Conservation (phyloP, 768 basidiomycete species). For the Imleria badia region DNA sequence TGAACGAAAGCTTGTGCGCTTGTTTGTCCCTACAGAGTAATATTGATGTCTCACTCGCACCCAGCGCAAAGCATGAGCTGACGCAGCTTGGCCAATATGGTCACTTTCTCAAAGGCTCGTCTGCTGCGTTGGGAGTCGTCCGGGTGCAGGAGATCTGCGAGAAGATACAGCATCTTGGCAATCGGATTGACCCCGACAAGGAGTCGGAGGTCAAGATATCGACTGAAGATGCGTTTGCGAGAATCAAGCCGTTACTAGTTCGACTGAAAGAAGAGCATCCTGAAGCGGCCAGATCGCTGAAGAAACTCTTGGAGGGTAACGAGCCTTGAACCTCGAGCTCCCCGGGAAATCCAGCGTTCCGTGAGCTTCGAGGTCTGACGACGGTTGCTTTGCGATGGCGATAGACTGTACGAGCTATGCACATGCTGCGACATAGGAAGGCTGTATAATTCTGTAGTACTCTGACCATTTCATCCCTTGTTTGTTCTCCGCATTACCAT, state of each 20-base stretch:
- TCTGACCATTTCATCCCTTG: conserved; percentile 17
- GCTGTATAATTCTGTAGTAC: conserved; percentile 28
- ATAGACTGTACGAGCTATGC: conserved; percentile 5
- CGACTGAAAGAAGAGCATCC: conserved; percentile 67
- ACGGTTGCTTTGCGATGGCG: conserved; percentile 13
- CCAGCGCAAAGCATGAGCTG: conserved; percentile 61
- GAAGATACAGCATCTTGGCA: conserved; percentile 86
- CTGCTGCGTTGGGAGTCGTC: conserved; percentile 84
- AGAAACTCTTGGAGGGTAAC: conserved; percentile 31
- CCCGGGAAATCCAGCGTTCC: not conserved
- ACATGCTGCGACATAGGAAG: conserved; percentile 19
- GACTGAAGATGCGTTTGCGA: conserved; percentile 51
- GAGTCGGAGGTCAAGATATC: conserved; percentile 42
- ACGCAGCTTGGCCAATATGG: conserved; percentile 68
- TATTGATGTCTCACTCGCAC: conserved; percentile 12
- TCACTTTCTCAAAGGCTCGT: conserved; percentile 97
- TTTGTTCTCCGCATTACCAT: conserved; percentile 17
- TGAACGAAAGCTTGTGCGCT: conserved; percentile 80
- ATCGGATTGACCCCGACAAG: conserved; percentile 54
- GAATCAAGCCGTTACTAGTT: conserved; percentile 55
- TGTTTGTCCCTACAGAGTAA: conserved; percentile 12
- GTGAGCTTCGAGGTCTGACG: conserved; percentile 1
- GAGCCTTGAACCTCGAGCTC: conserved; percentile 5
- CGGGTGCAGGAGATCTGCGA: conserved; percentile 86
- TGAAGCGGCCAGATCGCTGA: conserved; percentile 68